Base-by-base conservation (phyloP, 495 filamentous ascomycete genomes). In the Monascus purpureus region DNA sequence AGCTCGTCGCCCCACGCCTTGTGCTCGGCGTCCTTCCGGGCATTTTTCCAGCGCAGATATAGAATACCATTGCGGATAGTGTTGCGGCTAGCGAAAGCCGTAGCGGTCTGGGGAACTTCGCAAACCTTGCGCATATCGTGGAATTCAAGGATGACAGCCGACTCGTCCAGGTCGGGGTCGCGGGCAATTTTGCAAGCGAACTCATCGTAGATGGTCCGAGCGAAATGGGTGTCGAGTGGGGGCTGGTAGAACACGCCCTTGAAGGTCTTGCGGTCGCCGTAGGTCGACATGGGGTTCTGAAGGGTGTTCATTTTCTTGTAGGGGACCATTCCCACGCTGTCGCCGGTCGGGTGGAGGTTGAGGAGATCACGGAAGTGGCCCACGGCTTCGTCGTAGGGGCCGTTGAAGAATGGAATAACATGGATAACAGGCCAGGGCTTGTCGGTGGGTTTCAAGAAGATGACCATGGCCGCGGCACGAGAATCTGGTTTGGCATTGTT, bases 201-300 rank as follows among this genome's bases (percentile, higher is more conserved):
- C 2, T 56, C 55, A 3, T 55, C 39, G 38, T 66, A 53, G 4
- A 53, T 37, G n/a, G 40, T 30, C 6, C 53, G 55, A 1, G 55
- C 37, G 38, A 62, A 53, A 1, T 40, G 16, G 5, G 43, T 38
- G 22, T 57, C 47, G 25, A 67, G 32, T 0, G 62, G 63, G 9
- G 61, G 55, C 32, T 50, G 45, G 48, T 61, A 68, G 20, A 61
- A 59, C n/a, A 68, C 47, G 0, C 63, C 66, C 32, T 67, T 71
- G 35, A 65, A 59, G 1, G 57, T 50, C 25, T 63, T 58, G 9
- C 59, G 53, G 25, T 46, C 53, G 4, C 59, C 59, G 29, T 57
- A 53, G 0, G 47, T 54, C 1, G 59, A 50, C 34, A 52, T 67
- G 33, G 46, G 57, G 40, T 45, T 57, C 33, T 55, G 55, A 3